Conservation (phyloP, 805 yeast species). For the Lipomyces japonicus region DNA sequence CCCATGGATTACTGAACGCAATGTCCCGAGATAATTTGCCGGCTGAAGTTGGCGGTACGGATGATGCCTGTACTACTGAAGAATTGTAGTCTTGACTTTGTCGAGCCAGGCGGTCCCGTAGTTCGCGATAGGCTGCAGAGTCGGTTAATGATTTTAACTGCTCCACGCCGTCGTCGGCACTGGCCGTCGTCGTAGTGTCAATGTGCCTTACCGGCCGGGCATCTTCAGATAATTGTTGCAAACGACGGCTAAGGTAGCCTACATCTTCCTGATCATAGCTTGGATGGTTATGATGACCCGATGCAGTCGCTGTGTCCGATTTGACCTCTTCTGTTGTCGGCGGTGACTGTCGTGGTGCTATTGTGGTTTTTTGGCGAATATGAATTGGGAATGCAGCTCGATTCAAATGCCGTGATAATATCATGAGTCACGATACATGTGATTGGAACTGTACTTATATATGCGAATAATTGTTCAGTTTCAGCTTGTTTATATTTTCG, state of each 20-base stretch:
- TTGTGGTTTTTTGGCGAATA: no score
- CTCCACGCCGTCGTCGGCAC: slow-evolving; percentile 34
- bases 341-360: no score
- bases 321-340: no score
- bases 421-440: no score
- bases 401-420: no score
- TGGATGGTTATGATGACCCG: not conserved
- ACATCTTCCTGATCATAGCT: slow-evolving; percentile 10
- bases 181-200: slow-evolving; percentile 42
- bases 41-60: slow-evolving; percentile 46
- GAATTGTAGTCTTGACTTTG: slow-evolving; percentile 41
- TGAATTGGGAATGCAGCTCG: no score
- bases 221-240: slow-evolving; percentile 45
- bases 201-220: slow-evolving; percentile 38
- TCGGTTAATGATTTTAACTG: not conserved
- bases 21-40: slow-evolving; percentile 45
- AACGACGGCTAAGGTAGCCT: slow-evolving; percentile 38
- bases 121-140: slow-evolving; percentile 6
- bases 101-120: slow-evolving; percentile 33
- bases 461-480: no score
- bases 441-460: no score
- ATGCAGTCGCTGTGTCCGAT: no score
- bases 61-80: slow-evolving; percentile 43
- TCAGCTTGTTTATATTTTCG: no score
- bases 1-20: slow-evolving; percentile 57